phyloP scores from a whole-genome alignment of 2,329 filamentous ascomycete genomes.

The Atkinsonella texensis region DNA sequence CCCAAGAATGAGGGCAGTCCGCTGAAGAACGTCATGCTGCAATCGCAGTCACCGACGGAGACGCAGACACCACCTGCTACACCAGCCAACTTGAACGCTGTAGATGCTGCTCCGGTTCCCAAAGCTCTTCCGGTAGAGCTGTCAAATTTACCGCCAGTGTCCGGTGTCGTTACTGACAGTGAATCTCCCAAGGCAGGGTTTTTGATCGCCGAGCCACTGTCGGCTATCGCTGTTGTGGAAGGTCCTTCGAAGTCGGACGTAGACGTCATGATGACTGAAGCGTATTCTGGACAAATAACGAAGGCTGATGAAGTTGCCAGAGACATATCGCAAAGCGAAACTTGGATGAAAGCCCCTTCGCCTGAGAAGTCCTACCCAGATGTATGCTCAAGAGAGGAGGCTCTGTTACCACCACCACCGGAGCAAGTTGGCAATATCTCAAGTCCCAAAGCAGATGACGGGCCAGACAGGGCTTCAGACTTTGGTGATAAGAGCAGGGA shows the following conservation, averaged over 20 bases:
- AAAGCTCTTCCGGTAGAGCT: conserved; percentile 2
- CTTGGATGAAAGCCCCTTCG: not conserved
- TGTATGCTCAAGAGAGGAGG: conserved; percentile 5
- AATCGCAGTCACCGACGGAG: conserved; percentile 35
- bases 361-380: not conserved
- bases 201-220: conserved; percentile 19
- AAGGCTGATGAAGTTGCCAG: conserved; percentile 5
- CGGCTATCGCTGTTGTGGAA: conserved; percentile 19
- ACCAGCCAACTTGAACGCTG: not conserved
- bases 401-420: conserved; percentile 23
- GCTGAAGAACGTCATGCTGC: conserved; percentile 37
- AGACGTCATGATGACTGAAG: conserved; percentile 9
- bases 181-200: conserved; percentile 12
- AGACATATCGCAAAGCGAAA: not conserved
- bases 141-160: not conserved
- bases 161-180: not conserved
- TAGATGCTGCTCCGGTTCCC: not conserved
- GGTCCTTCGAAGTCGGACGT: conserved; percentile 15
- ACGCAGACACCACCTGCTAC: conserved; percentile 8
- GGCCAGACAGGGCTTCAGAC: conserved; percentile 13
- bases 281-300: not conserved
- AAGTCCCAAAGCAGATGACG: conserved; percentile 20
- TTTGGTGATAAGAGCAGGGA: conserved; percentile 16
- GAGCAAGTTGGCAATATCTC: conserved; percentile 29
- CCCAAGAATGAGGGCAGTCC: conserved; percentile 37